Evolutionary conservation across 2,329 filamentous ascomycete genomes (phyloP).

Genomic region (Emericellopsis cladophorae): DNA sequence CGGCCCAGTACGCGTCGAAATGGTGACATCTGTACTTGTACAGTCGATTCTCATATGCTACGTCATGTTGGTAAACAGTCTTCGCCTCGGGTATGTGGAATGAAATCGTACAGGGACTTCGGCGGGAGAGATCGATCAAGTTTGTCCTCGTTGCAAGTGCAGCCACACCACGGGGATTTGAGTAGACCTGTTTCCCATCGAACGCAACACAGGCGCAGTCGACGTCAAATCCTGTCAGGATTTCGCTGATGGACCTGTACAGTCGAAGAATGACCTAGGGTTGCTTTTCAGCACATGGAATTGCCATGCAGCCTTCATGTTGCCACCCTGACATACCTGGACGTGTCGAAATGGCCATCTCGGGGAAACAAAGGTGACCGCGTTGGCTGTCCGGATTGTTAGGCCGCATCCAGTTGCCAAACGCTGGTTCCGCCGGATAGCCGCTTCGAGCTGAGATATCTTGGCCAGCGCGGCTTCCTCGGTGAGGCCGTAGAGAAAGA

Average conservation of each 20-base stretch:
- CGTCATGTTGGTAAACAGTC: background rate
- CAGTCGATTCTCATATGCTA: constrained; percentile 60
- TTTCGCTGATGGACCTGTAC: constrained; percentile 72
- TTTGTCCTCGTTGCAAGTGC: constrained; percentile 66
- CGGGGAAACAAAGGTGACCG: constrained; percentile 60
- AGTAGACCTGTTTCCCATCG: constrained; percentile 63
- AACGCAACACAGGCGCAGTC: constrained; percentile 75
- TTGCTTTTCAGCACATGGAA: no score
- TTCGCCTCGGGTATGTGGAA: no score
- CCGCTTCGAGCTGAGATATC: constrained; percentile 60
- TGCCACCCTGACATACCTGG: constrained; percentile 20
- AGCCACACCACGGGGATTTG: constrained; percentile 56
- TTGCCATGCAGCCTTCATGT: no score
- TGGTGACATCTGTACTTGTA: constrained; percentile 67
- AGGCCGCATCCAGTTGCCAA: constrained; percentile 1
- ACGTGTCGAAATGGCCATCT: constrained; percentile 64
- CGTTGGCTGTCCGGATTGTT: constrained; percentile 59
- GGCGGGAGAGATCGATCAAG: constrained; percentile 56
- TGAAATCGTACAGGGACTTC: constrained; percentile 43
- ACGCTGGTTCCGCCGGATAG: constrained; percentile 61
- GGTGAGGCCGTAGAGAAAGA: constrained; percentile 62
- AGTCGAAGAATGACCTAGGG: constrained; percentile 59
- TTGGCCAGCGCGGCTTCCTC: constrained; percentile 56
- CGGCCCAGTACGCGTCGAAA: constrained; percentile 63
- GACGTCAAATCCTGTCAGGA: constrained; percentile 80